Evolutionary conservation across 192 early-diverging fungal genomes (phyloP), one percentile per base, ranked within the genome.

Genomic region (Podochytrium sp.): DNA sequence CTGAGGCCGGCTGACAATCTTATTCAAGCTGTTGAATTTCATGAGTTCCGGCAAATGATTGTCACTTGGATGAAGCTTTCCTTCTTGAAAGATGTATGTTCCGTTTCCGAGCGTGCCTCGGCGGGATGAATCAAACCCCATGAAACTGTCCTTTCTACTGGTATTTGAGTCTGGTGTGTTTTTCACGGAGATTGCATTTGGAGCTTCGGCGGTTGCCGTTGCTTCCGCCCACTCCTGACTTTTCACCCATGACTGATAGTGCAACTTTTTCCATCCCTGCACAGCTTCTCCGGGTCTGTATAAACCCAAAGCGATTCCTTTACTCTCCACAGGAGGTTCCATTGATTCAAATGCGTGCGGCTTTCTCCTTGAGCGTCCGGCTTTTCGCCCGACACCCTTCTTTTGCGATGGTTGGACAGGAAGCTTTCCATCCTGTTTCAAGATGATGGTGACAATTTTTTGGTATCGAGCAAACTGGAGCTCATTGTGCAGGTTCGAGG

Each of bases 381-480:
- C n/a, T n/a, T n/a, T n/a, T n/a, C n/a, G n/a, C n/a, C n/a, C n/a
- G n/a, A n/a, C n/a, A n/a, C 23, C 38, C 6, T 61, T 34, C 59
- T 34, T 34, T 61, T 25, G 6, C 16, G 59, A 35, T 23, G 30
- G n/a, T n/a, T n/a, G n/a, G n/a, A n/a, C n/a, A n/a, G n/a, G n/a
- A n/a, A n/a, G n/a, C n/a, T n/a, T n/a, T n/a, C n/a, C n/a, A n/a
- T n/a, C n/a, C n/a, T n/a, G n/a, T n/a, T n/a, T n/a, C 10, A 51
- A 39, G 30, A 53, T 69, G n/a, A n/a, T 41, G 35, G 30, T 55
- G 35, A 69, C 51, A 5, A 38, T 14, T 25, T 41, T n/a, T 35
- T 69, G 50, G 33, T 55, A 69, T 16, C 66, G 49, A 5, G 66
- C 66, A 56, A 41, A 69, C 30, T 69, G 51, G 27, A 69, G 66